phyloP scores from a whole-genome alignment of 2,329 filamentous ascomycete genomes.

The Colletotrichum scovillei region DNA sequence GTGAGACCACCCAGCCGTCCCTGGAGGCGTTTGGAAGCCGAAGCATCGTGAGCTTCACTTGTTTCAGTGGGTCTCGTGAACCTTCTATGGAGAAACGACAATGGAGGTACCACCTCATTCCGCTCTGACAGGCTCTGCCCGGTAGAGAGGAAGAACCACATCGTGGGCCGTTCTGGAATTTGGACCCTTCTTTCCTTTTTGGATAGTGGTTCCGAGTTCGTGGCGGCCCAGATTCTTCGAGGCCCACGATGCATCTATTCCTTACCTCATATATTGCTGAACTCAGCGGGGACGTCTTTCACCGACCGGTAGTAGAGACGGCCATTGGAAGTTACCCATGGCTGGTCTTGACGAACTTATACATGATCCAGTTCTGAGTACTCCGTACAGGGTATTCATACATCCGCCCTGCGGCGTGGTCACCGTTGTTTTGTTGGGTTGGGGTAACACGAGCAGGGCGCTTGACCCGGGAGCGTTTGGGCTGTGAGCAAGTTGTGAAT shows the following conservation, averaged over 20 bases:
- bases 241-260: conserved; percentile 10
- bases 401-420: background rate
- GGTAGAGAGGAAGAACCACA: conserved; percentile 2
- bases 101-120: background rate
- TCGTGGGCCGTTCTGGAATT: conserved; percentile 13
- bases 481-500: background rate
- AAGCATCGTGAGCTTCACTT: conserved; percentile 22
- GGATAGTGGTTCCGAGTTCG: background rate
- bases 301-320: background rate
- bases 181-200: background rate
- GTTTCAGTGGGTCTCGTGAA: conserved; percentile 16
- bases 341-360: background rate
- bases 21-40: background rate
- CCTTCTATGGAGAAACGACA: conserved; percentile 20
- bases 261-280: background rate
- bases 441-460: background rate
- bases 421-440: background rate
- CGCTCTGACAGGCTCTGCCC: background rate
- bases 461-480: background rate
- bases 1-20: background rate
- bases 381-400: background rate
- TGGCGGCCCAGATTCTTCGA: background rate
- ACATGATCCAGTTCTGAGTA: background rate
- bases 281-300: background rate
- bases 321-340: conserved; percentile 12